Conservation (phyloP, 2,329 filamentous ascomycete species). For the Leptoxyphium fumago region DNA sequence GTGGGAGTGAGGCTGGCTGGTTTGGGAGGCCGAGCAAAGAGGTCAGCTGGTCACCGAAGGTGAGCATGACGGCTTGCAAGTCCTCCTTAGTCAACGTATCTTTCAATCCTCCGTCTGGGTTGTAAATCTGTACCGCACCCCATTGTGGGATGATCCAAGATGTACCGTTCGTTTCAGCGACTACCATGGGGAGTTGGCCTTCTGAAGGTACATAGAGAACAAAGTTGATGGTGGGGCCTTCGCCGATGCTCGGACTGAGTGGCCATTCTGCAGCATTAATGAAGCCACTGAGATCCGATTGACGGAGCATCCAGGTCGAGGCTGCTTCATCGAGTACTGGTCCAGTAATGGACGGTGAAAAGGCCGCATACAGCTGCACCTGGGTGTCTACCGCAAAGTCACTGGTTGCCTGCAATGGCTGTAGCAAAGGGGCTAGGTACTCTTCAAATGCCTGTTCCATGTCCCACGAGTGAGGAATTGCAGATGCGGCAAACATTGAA, state of each 20-base stretch:
- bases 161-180: slow-evolving; percentile 46
- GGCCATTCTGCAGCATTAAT: slow-evolving; percentile 98
- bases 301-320: slow-evolving; percentile 56
- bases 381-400: slow-evolving; percentile 95
- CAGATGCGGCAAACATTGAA: slow-evolving; percentile 74
- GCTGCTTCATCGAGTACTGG: slow-evolving; percentile 39
- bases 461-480: slow-evolving; percentile 75
- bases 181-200: slow-evolving; percentile 42
- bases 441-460: slow-evolving; percentile 67
- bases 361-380: slow-evolving; percentile 76
- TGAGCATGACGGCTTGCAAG: slow-evolving; percentile 68
- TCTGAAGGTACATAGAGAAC: slow-evolving; percentile 76
- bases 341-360: slow-evolving; percentile 45
- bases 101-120: slow-evolving; percentile 24
- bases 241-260: slow-evolving; percentile 81
- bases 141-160: slow-evolving; percentile 95
- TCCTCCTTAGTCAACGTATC: slow-evolving; percentile 42
- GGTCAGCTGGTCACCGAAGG: slow-evolving; percentile 79
- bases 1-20: slow-evolving; percentile 60
- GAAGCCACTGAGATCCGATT: slow-evolving; percentile 82
- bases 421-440: slow-evolving; percentile 69
- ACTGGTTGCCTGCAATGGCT: slow-evolving; percentile 67
- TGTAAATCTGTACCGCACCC: slow-evolving; percentile 65
- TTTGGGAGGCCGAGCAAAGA: slow-evolving; percentile 75
- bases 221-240: slow-evolving; percentile 90